Evolutionary conservation across 2,329 filamentous ascomycete genomes (phyloP), one percentile per base, ranked within the genome.

Genomic region (Colletotrichum tabaci): DNA sequence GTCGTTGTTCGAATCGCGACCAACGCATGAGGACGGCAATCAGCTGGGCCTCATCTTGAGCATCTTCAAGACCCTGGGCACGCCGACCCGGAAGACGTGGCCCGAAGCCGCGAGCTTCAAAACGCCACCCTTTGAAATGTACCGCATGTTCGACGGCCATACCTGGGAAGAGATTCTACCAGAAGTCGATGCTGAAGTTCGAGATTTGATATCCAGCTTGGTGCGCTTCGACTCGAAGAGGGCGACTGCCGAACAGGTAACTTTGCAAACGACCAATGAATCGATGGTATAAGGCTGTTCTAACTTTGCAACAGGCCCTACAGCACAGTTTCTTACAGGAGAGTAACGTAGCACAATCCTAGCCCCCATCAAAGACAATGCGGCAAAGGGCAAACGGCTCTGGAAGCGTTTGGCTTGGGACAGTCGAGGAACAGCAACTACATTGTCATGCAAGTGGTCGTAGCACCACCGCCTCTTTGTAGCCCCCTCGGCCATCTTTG

Each of bases 61-160:
- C 77, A 96, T 98, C 46, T 98, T 99, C 83, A 92, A 93, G 82
- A 97, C 92, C 0, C 82, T 99, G 8, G 97, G 97, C 1, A 98
- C 95, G 1, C 96, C 96, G 0, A 93, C 92, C 55, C 82, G 87
- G n/a, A 85, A 91, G 63, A 90, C 86, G 0, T 99, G 96, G 96
- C 96, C 96, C 2, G 94, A 95, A 81, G 93, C 94, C 6, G 82
- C 82, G 13, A 78, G 78, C 1, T 92, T 97, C 77, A 85, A 82
- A 71, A 90, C 90, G 1, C 93, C 93, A 0, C 96, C 98, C 21
- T 99, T 97, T 87, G 93, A 95, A 16, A 97, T 95, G 80, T 99
- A 98, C 83, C 88, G 91, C 50, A 85, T 90, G 16, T 98, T 97
- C 78, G 88, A 91, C 4, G 81, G 85, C 0, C 88, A 88, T 74